phyloP scores from a whole-genome alignment of 495 filamentous ascomycete genomes.

The Penicillium maclennaniae region DNA sequence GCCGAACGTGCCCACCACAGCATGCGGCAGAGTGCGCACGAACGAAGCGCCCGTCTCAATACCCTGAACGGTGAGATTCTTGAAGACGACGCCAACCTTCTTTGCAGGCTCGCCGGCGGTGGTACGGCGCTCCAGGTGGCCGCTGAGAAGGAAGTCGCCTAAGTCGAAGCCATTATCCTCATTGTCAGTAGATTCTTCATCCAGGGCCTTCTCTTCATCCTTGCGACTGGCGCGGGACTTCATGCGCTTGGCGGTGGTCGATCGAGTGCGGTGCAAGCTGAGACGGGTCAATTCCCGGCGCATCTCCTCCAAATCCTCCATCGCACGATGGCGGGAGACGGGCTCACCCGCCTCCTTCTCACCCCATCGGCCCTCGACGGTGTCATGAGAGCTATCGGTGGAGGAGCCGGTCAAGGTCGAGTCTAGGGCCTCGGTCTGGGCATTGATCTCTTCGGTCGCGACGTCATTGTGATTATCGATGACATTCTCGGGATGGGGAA shows the following conservation, averaged over 20 bases:
- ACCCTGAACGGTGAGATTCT: conserved; percentile 72
- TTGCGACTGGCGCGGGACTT: conserved; percentile 26
- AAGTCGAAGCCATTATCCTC: conserved; percentile 61
- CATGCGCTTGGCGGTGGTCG: conserved; percentile 21
- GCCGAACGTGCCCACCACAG: conserved; percentile 78
- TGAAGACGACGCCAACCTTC: conserved; percentile 81
- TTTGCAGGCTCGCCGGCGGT: conserved; percentile 66
- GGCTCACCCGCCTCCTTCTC: conserved; percentile 64
- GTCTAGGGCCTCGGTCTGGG: conserved; percentile 10
- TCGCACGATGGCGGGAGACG: conserved; percentile 58
- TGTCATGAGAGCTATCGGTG: conserved; percentile 16
- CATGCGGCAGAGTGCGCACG: conserved; percentile 71
- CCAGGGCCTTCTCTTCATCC: conserved; percentile 35
- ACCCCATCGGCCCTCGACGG: conserved; percentile 65
- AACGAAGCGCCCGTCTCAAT: conserved; percentile 62
- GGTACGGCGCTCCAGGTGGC: conserved; percentile 74
- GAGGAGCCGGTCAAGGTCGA: conserved; percentile 18
- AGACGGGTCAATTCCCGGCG: conserved; percentile 59
- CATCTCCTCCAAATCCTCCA: conserved; percentile 69
- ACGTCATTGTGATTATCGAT: neutral
- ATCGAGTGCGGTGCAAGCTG: conserved; percentile 48
- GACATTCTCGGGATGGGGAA: neutral
- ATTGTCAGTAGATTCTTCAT: conserved; percentile 17
- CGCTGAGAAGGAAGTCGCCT: conserved; percentile 70
- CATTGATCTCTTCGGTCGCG: conserved; percentile 5